Evolutionary conservation across 352 stramenopile species (phyloP).

Genomic region (Phytophthora brassicae): DNA sequence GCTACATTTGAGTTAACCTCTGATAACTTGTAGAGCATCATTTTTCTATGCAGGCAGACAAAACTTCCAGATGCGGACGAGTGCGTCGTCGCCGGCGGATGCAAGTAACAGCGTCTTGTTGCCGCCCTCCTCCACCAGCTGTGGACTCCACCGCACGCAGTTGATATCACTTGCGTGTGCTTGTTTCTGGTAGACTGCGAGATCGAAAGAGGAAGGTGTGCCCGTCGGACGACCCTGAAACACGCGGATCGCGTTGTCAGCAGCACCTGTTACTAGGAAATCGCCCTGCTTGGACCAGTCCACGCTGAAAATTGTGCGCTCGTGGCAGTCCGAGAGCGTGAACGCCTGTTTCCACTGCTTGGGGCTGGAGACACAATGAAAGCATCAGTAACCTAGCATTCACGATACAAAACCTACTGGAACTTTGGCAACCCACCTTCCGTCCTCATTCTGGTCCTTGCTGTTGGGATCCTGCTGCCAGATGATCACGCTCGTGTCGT

Average conservation of each 20-base stretch:
- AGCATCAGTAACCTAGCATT: not conserved
- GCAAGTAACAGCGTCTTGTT: constrained; percentile 58
- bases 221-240: constrained; percentile 53
- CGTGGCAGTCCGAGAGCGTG: constrained; percentile 84
- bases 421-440: constrained; percentile 29
- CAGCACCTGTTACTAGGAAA: constrained; percentile 87
- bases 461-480: constrained; percentile 87
- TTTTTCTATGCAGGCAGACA: constrained; percentile 12
- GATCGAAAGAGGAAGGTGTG: constrained; percentile 47
- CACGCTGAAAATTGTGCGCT: constrained; percentile 90
- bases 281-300: constrained; percentile 91
- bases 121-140: constrained; percentile 24
- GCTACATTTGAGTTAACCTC: no score
- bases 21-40: no score
- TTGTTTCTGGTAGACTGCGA: constrained; percentile 61
- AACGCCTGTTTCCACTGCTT: constrained; percentile 87
- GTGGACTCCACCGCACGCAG: constrained; percentile 76
- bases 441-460: constrained; percentile 47
- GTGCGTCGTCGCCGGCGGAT: constrained; percentile 61
- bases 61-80: constrained; percentile 75
- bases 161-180: constrained; percentile 79
- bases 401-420: not conserved
- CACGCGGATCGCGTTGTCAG: constrained; percentile 91
- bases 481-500: constrained; percentile 92
- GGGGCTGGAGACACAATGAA: constrained; percentile 18